Percentiles rank a stretch among this genome's conserved stretches.
phyloP scores from a whole-genome alignment of 768 basidiomycete genomes.

The Rossbeevera mucosa region DNA sequence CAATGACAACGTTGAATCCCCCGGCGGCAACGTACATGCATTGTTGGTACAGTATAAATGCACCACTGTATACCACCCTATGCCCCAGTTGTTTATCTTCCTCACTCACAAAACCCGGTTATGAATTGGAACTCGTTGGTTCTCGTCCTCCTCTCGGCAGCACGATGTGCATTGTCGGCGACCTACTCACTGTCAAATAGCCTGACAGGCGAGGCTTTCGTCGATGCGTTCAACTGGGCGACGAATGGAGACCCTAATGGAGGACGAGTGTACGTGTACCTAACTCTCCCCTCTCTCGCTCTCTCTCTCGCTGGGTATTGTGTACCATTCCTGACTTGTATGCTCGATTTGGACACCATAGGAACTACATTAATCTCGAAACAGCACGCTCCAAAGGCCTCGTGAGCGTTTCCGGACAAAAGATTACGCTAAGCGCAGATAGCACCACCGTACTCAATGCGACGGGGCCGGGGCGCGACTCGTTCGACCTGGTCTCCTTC shows the following conservation, averaged over 20 bases:
- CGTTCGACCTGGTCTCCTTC: constrained; percentile 33
- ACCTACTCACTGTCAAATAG: constrained; percentile 46
- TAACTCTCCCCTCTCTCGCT: background rate
- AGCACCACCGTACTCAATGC: constrained; percentile 28
- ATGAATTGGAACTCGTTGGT: constrained; percentile 1
- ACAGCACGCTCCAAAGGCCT: constrained; percentile 56
- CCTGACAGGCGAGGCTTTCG: constrained; percentile 46
- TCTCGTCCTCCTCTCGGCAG: constrained; percentile 9
- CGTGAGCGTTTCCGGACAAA: constrained; percentile 48
- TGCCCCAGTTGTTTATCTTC: background rate
- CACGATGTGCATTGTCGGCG: constrained; percentile 28
- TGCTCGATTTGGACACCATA: constrained; percentile 9
- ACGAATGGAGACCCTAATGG: constrained; percentile 28
- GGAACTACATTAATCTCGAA: constrained; percentile 41
- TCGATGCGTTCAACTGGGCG: constrained; percentile 30
- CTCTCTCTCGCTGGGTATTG: background rate
- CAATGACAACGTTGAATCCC: background rate
- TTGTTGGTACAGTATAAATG: background rate
- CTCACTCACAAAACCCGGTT: background rate
- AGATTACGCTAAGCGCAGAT: constrained; percentile 34
- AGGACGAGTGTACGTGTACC: constrained; percentile 24
- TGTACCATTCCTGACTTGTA: background rate
- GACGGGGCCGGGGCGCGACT: constrained; percentile 33
- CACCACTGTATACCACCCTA: background rate
- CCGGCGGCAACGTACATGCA: background rate